Evolutionary conservation across 345 rosid genomes (phyloP).

Genomic region (Citrus sp.): DNA sequence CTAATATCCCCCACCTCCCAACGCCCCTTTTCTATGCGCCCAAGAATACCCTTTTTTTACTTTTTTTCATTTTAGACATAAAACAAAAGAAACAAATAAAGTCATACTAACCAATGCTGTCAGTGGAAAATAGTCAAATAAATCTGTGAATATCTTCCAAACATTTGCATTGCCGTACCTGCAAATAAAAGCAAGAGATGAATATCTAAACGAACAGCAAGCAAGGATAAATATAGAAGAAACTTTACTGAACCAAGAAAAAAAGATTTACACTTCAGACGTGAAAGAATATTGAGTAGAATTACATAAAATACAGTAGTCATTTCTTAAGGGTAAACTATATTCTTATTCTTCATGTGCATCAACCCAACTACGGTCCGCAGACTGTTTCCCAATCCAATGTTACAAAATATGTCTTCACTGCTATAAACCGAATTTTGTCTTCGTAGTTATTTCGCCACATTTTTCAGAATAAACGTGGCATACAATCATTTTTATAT

Average conservation of each 20-base stretch:
- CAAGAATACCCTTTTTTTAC: neutral
- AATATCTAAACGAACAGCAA: neutral
- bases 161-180: slow-evolving; percentile 97
- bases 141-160: slow-evolving; percentile 90
- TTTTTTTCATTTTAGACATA: neutral
- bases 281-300: neutral
- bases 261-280: neutral
- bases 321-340: neutral
- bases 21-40: neutral
- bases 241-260: neutral
- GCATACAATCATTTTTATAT: neutral
- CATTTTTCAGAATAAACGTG: neutral
- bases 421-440: neutral
- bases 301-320: neutral
- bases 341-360: neutral
- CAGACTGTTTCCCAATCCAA: neutral
- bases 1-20: neutral
- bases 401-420: neutral
- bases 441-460: neutral
- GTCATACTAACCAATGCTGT: slow-evolving; percentile 87
- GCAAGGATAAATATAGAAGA: neutral
- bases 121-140: slow-evolving; percentile 91
- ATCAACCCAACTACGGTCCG: neutral
- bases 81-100: neutral
- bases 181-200: slow-evolving; percentile 22